Evolutionary conservation across 495 filamentous ascomycete genomes (phyloP).

Genomic region (Coniosporium apollinis): DNA sequence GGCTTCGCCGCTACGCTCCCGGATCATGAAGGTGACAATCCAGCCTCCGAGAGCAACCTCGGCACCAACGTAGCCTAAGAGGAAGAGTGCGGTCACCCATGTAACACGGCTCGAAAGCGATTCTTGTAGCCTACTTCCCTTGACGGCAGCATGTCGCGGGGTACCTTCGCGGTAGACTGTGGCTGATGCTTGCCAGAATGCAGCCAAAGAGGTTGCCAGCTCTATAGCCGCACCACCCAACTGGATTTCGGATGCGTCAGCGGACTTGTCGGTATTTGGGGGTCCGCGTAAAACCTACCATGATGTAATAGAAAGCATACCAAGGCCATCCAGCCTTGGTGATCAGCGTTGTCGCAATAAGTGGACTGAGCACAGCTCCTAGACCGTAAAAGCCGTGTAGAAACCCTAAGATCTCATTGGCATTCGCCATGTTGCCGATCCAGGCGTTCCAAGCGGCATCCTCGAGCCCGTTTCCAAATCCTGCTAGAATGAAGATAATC

Average conservation of each 20-base stretch:
- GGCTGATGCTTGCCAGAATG: conserved; percentile 59
- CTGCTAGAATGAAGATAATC: conserved; percentile 39
- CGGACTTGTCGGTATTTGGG: too few species aligned
- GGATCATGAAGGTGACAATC: conserved; percentile 52
- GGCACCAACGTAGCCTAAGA: conserved; percentile 67
- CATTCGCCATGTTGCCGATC: conserved; percentile 45
- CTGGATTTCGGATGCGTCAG: too few species aligned
- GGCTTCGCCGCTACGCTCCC: conserved; percentile 33
- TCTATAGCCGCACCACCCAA: conserved; percentile 47
- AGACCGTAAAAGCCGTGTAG: conserved; percentile 42
- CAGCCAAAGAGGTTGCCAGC: conserved; percentile 30
- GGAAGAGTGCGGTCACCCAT: conserved; percentile 62
- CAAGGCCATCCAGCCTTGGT: conserved; percentile 31
- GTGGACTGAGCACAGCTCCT: conserved; percentile 37
- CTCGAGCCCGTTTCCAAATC: conserved; percentile 43
- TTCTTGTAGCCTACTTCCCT: conserved; percentile 36
- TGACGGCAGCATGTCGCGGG: conserved; percentile 21
- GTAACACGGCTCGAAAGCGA: conserved; percentile 42
- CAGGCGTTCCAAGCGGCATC: conserved; percentile 52
- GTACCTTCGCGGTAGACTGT: conserved; percentile 38
- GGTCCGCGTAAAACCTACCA: conserved; percentile 31
- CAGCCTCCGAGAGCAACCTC: conserved; percentile 70
- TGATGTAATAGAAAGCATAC: conserved; percentile 47
- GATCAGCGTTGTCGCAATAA: conserved; percentile 41
- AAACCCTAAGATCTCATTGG: conserved; percentile 40